Evolutionary conservation across 2,329 filamentous ascomycete species (phyloP), one percentile per base, ranked within the genome.

Genomic region (Lecanosticta acicola): DNA sequence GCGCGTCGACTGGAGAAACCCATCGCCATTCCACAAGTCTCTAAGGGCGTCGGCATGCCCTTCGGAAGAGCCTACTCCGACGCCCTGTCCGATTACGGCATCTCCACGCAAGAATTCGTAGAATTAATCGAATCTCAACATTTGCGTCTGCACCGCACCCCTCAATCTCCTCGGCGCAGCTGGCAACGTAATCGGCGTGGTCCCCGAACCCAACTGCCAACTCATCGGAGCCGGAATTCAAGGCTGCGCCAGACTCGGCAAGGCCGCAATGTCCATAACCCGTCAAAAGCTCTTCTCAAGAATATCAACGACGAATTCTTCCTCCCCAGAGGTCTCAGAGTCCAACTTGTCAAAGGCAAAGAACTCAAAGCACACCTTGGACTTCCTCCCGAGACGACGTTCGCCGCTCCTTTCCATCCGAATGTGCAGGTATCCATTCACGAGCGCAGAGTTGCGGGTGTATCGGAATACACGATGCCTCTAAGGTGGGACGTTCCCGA

Each of bases 71-170:
- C 4, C 34, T 48, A 20, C 35, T 17, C 24, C n/a, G 14, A 21
- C 13, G 40, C 20, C 11, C 34, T 48, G 16, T 1, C 17, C n/a
- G 20, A 13, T 3, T 16, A 33, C 5, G 40, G 40, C 3, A 48
- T 54, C 24, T 14, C 34, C 4, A 32, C 39, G 13, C 36, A 45
- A 35, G 55, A 58, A 16, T 58, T 58, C 43, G 46, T 60, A 13
- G 20, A 36, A 13, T 61, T 61, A 48, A 50, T 61, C 43, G 55
- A 60, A 37, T 48, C 54, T 9, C 54, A 41, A 52, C 17, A 53
- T 53, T 20, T 58, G 55, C 38, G 36, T 58, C 34, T 53, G 53
- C 13, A 41, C 43, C n/a, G 56, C 58, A 1, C 46, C 59, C 37
- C 59, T 60, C 45, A 56, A 59, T 44, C 47, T 51, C 16, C 48